Evolutionary conservation across 2,329 filamentous ascomycete species (phyloP).

Genomic region (Emmonsiellopsis sp.): DNA sequence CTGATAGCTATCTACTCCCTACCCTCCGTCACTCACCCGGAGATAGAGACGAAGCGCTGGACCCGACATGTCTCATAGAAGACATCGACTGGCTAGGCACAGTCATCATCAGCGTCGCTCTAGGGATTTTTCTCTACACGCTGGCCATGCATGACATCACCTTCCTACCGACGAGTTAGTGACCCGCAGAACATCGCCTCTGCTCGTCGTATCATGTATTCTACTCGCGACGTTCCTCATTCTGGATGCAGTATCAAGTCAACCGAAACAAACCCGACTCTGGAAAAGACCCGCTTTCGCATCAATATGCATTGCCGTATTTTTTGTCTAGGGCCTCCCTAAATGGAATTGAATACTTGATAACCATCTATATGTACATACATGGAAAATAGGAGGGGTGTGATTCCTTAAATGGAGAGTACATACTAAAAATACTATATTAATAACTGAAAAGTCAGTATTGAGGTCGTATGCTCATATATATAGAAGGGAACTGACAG

Average conservation of each 20-base stretch:
- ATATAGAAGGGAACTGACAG: too few species aligned
- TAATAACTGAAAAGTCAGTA: too few species aligned
- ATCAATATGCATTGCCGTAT: slow-evolving; percentile 22
- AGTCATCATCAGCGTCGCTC: slow-evolving; percentile 30
- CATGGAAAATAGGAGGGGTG: too few species aligned
- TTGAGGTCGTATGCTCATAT: too few species aligned
- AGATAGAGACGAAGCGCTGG: slow-evolving; percentile 13
- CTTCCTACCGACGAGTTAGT: slow-evolving; percentile 8
- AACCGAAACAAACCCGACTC: slow-evolving; percentile 17
- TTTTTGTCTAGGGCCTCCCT: slow-evolving; percentile 20
- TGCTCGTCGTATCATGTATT: slow-evolving; percentile 19
- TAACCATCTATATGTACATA: background rate
- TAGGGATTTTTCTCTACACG: slow-evolving; percentile 43
- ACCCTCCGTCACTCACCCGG: slow-evolving; percentile 18
- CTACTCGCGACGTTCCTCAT: slow-evolving; percentile 18
- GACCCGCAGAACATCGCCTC: slow-evolving; percentile 15
- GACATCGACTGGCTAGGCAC: slow-evolving; percentile 44
- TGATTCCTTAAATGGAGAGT: too few species aligned
- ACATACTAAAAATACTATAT: too few species aligned
- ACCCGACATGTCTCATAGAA: slow-evolving; percentile 20
- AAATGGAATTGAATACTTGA: slow-evolving; percentile 10
- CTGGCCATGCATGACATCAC: slow-evolving; percentile 13
- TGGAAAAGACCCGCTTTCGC: slow-evolving; percentile 25
- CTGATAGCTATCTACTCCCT: slow-evolving; percentile 29
- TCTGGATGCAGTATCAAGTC: slow-evolving; percentile 16